Evolutionary conservation across 2,329 filamentous ascomycete species (phyloP), one percentile per base, ranked within the genome.

Genomic region (Nothophaeocryptopus gaeumannii): DNA sequence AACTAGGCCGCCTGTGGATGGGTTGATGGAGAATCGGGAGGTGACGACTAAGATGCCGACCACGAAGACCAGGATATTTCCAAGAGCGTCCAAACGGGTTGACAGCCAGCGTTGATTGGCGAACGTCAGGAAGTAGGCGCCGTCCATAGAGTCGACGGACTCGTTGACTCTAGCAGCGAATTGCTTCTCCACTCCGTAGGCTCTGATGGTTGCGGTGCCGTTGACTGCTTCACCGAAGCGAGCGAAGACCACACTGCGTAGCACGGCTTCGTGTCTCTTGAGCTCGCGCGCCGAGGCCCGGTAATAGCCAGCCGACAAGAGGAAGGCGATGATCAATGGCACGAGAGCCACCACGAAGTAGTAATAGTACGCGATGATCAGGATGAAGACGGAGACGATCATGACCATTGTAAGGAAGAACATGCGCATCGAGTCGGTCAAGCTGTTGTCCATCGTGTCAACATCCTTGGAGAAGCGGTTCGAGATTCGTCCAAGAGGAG

Each of bases 391-490:
- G 4, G 87, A 84, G 2, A 85, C 74, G 58, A 96, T 90, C 79
- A 86, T 89, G 34, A 82, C 85, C 60, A 95, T 72, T 1, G 89
- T 96, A 61, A 96, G 74, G 62, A 91, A 85, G 74, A 92, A 96
- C 84, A 96, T 95, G 58, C 92, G 83, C 71, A 96, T 89, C 3
- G 89, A 86, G 62, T 96, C 92, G 0, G 86, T 86, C 37, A 96
- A 73, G 50, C 84, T 89, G 68, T 96, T 64, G 72, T 97, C 93
- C 89, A 97, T 95, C 49, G 93, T 89, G 64, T 96, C 89, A 35
- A 97, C 88, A 64, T 99, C 93, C 60, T 92, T 86, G 30, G 89
- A 95, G 72, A 97, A 97, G 12, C 93, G 88, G 68, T 97, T 97
- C 15, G 90, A 96, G 67, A 97, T 96, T 33, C 92, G 86, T 14